A percentile compares a stretch with the other conserved stretches of the same genome.
phyloP scores from a whole-genome alignment of 2,329 filamentous ascomycete species.

The Aspergillus sp. region DNA sequence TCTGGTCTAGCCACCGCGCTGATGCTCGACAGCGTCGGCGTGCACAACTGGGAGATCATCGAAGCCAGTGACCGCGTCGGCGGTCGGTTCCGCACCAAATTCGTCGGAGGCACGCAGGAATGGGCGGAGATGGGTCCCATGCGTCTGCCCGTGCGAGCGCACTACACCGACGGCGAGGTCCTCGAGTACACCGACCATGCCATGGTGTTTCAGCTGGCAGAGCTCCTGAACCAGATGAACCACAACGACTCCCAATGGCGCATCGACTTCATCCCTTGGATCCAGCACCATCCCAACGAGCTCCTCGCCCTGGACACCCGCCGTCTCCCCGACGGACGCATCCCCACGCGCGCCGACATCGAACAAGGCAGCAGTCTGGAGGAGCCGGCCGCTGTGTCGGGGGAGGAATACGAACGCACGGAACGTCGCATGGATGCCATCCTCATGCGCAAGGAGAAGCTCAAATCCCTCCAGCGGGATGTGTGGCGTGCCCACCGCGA shows the following conservation, averaged over 20 bases:
- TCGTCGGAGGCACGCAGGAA: slow-evolving; percentile 30
- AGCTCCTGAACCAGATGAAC: slow-evolving; percentile 24
- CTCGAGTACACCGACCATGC: slow-evolving; percentile 22
- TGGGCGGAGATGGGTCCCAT: slow-evolving; percentile 30
- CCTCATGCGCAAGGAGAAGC: slow-evolving; percentile 13
- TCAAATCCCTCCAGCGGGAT: slow-evolving; percentile 20
- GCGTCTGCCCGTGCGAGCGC: slow-evolving; percentile 22
- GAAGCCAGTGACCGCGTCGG: slow-evolving; percentile 43
- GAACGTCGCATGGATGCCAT: slow-evolving; percentile 17
- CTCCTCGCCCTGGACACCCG: slow-evolving; percentile 19
- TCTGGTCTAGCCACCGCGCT: slow-evolving; percentile 47
- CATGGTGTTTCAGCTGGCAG: slow-evolving; percentile 23
- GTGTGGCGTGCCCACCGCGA: slow-evolving; percentile 20
- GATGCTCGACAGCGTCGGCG: slow-evolving; percentile 42
- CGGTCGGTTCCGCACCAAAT: slow-evolving; percentile 44
- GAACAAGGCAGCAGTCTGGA: slow-evolving; percentile 13
- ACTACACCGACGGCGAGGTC: slow-evolving; percentile 20
- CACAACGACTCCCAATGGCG: slow-evolving; percentile 16
- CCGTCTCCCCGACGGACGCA: slow-evolving; percentile 21
- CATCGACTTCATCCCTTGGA: slow-evolving; percentile 27
- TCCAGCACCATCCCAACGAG: slow-evolving; percentile 27
- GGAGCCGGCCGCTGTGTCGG: slow-evolving; percentile 13
- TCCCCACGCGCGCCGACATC: slow-evolving; percentile 24
- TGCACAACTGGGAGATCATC: slow-evolving; percentile 45
- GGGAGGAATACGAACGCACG: slow-evolving; percentile 11